Base-by-base conservation (phyloP, 2,329 filamentous ascomycete genomes). In the Trichoderma sp. region DNA sequence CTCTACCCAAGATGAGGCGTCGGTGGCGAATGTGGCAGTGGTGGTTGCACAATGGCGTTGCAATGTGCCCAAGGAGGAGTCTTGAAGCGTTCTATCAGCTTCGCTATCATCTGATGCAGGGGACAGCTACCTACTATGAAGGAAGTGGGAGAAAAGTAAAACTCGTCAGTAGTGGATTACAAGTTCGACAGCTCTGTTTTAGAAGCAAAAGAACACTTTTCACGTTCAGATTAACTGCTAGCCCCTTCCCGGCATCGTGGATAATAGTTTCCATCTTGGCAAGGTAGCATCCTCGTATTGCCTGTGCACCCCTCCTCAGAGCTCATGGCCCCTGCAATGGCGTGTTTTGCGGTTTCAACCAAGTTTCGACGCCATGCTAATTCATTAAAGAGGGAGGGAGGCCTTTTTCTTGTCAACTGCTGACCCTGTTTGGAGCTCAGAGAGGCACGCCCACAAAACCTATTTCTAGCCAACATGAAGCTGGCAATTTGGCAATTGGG, bases 341-440 rank as follows among this genome's bases (percentile, higher is more conserved):
- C 63, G 63, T 59, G 63, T 51, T 66, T 14, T 49, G 39, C 18
- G 32, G 63, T 58, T 58, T 66, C 63, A 66, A 66, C 52, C 54
- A 37, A 64, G 52, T 66, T 65, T 65, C 61, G 63, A 51, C 54
- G 39, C 30, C 63, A 65, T 46, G 30, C 21, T 26, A 32, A 32
- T 56, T 43, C 32, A 56, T 65, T 56, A 26, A 24, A 46, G 51
- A 43, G 26, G 61, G 61, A 63, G 51, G 37, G 60, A 64, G 24
- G 46, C 60, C 32, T 16, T 34, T 37, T 3, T 32, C 21, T n/a
- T 30, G 3, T 54, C 43, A 30, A 18, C 32, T 34, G 54, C 54
- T 64, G 32, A 21, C 34, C 46, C 46, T 18, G 30, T 13, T 21
- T 21, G 49, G 24, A 28, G 32, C 59, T 13, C 59, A 24, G 11